Evolutionary conservation across 164 flowering plant species (phyloP), one percentile per base, ranked within the genome.

Genomic region (Cinnamomum chago): DNA sequence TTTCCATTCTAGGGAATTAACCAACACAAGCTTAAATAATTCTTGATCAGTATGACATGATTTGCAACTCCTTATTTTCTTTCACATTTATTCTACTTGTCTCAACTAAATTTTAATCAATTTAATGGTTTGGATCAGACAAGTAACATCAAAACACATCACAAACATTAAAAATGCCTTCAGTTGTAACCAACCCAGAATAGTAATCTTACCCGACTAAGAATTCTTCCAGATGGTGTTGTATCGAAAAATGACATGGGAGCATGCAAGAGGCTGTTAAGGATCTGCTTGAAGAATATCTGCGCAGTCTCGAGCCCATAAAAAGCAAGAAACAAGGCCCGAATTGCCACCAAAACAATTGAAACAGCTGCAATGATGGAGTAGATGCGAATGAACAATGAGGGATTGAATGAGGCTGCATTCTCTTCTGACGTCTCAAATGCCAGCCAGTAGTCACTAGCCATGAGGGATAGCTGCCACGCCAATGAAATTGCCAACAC

Each of bases 231-330:
- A 3, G 98, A 94, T 72, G 99, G 99, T 2, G 98, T 96, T 50
- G 98, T 89, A 72, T 96, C 99, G 71, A 94, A 96, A 83, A 96
- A 96, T 17, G 98, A 91, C 96, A 96, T 96, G 65, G 99, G 99
- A 50, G 99, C 97, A 80, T 89, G 99, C 74, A 94, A 73, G 75
- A 96, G 82, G 80, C 98, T 91, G 50, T 79, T 68, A 78, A 96
- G 90, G 75, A 94, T 89, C 71, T 85, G 89, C 1, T 58, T 18
- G 80, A 96, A 96, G 87, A 90, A 92, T 51, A 84, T 81, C 70
- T 94, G 97, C 22, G 97, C 86, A 2, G 97, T 94, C 85, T 88
- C 88, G 11, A 96, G 90, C 70, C 94, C 97, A 84, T 90, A 52
- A 24, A 82, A 15, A 0, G 95, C 83, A n/a, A 84, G 78, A 23